phyloP scores from a whole-genome alignment of 2,329 filamentous ascomycete species.

The Juglanconis sp. region DNA sequence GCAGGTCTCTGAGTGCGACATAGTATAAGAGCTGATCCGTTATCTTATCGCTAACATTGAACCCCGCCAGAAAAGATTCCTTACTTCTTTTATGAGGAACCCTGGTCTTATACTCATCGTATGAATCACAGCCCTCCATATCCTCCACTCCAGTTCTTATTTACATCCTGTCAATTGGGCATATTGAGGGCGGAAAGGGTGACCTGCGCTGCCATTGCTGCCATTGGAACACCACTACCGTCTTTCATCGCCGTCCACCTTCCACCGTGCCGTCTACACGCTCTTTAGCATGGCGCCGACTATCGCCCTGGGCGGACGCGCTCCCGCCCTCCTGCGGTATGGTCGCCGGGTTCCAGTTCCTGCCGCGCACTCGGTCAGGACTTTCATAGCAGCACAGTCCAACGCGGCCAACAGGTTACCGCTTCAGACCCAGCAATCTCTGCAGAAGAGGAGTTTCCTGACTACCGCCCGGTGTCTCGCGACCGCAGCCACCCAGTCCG shows the following conservation, averaged over 20 bases:
- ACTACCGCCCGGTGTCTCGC: conserved; percentile 41
- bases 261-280: conserved; percentile 21
- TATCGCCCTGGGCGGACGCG: conserved; percentile 50
- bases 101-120: conserved; percentile 2
- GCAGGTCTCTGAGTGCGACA: too few relatives aligned
- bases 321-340: conserved; percentile 56
- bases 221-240: conserved; percentile 14
- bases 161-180: conserved; percentile 14
- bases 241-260: conserved; percentile 9
- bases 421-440: conserved; percentile 28
- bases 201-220: background rate
- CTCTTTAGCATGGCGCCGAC: conserved; percentile 38
- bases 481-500: conserved; percentile 55
- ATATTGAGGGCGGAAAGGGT: conserved; percentile 16
- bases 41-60: conserved; percentile 2
- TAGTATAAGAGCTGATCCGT: background rate
- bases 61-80: conserved; percentile 12
- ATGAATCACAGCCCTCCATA: conserved; percentile 11
- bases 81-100: background rate
- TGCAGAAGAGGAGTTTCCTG: conserved; percentile 48
- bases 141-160: conserved; percentile 4
- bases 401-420: conserved; percentile 33
- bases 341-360: conserved; percentile 49
- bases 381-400: conserved; percentile 37
- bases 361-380: conserved; percentile 39